Percentiles rank a stretch among this genome's conserved stretches.
Conservation (phyloP, 2,329 filamentous ascomycete species). For the Penicillium concentricum region DNA sequence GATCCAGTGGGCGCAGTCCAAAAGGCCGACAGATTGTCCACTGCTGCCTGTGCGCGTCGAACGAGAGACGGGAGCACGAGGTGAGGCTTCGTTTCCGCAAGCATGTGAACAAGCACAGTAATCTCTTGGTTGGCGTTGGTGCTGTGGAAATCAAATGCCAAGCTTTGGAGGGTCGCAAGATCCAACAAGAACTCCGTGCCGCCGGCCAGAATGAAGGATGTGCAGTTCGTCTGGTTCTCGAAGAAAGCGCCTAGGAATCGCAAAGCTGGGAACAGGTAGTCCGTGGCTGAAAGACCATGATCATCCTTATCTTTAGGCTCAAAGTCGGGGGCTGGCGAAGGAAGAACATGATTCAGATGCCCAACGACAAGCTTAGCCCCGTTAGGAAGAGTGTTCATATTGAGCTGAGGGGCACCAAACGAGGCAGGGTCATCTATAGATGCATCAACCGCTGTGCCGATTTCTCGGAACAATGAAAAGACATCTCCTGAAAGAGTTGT, state of each 20-base stretch:
- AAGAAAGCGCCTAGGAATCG: conserved; percentile 78
- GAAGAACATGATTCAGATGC: conserved; percentile 29
- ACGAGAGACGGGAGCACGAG: conserved; percentile 79
- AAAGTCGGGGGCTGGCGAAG: conserved; percentile 23
- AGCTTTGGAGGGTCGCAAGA: conserved; percentile 75
- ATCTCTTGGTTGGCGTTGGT: conserved; percentile 67
- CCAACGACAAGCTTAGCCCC: conserved; percentile 36
- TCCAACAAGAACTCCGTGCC: conserved; percentile 83
- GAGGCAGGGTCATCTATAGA: conserved; percentile 23
- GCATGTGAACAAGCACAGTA: conserved; percentile 69
- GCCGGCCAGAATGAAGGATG: conserved; percentile 71
- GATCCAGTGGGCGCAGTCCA: conserved; percentile 51
- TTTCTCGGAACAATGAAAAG: conserved; percentile 34
- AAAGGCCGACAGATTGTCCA: conserved; percentile 68
- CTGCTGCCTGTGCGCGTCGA: conserved; percentile 66
- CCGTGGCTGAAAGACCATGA: conserved; percentile 56
- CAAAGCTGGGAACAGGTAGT: conserved; percentile 73
- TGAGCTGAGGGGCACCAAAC: conserved; percentile 30
- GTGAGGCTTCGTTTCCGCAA: conserved; percentile 78
- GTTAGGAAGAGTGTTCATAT: conserved; percentile 35
- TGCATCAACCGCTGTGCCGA: conserved; percentile 31
- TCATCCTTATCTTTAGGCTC: conserved; percentile 52
- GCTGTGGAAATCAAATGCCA: conserved; percentile 71
- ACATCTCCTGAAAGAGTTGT: conserved; percentile 59
- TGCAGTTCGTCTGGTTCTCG: conserved; percentile 69